phyloP scores from a whole-genome alignment of 441 rosid genomes.

The Gossypium davidsonii region DNA sequence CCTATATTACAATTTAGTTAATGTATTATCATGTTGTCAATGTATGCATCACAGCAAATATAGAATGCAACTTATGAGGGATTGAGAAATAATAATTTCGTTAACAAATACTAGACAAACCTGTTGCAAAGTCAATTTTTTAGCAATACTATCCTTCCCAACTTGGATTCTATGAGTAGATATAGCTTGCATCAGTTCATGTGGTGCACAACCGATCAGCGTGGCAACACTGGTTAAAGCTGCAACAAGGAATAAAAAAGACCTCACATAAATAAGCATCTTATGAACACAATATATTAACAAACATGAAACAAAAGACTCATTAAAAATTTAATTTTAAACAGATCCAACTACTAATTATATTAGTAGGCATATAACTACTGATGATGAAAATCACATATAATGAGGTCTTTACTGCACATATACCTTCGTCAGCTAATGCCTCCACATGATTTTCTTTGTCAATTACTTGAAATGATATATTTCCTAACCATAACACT shows the following conservation, averaged over 20 bases:
- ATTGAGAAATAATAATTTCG: background rate
- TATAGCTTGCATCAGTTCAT: slow-evolving; percentile 55
- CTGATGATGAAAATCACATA: background rate
- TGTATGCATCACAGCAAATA: background rate
- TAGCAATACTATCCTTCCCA: slow-evolving; percentile 61
- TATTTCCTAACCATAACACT: slow-evolving; percentile 83
- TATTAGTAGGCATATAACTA: background rate
- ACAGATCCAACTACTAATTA: background rate
- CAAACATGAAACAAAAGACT: background rate
- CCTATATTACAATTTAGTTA: slow-evolving; percentile 38
- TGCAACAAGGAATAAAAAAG: slow-evolving; percentile 31
- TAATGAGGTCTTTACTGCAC: background rate
- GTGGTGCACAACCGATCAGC: slow-evolving; percentile 62
- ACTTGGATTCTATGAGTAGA: slow-evolving; percentile 67
- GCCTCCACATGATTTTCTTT: slow-evolving; percentile 83
- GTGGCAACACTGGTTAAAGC: slow-evolving; percentile 66
- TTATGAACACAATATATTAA: background rate
- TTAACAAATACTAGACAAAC: slow-evolving; percentile 28
- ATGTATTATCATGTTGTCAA: background rate
- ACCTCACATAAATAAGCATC: slow-evolving; percentile 16
- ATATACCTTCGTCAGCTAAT: slow-evolving; percentile 57
- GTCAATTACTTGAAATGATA: slow-evolving; percentile 67
- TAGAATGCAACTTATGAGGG: background rate
- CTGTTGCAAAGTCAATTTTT: slow-evolving; percentile 75
- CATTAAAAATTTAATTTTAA: background rate